phyloP scores from a whole-genome alignment of 768 basidiomycete genomes.

The Mycena rebaudengoi region DNA sequence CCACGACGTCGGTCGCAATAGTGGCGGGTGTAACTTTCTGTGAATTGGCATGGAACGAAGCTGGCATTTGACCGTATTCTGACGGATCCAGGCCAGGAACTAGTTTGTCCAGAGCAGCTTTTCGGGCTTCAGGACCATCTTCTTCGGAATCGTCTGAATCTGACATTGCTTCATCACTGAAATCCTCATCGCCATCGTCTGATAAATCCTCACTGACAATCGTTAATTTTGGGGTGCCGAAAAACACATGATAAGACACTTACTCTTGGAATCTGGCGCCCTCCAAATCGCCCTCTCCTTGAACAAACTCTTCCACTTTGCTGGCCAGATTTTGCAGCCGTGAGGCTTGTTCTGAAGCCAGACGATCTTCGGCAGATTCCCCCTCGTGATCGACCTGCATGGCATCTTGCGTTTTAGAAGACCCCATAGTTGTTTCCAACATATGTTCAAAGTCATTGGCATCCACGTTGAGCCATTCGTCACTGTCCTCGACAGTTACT shows the following conservation, averaged over 20 bases:
- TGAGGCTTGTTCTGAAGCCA: conserved; percentile 72
- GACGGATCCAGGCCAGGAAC: conserved; percentile 81
- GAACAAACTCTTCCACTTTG: conserved; percentile 90
- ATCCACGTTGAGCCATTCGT: conserved; percentile 89
- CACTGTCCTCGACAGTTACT: conserved; percentile 68
- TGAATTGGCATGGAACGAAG: conserved; percentile 73
- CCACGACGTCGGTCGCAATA: conserved; percentile 51
- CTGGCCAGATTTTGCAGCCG: conserved; percentile 79
- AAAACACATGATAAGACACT: conserved; percentile 37
- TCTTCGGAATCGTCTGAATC: conserved; percentile 54
- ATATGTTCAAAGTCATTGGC: conserved; percentile 78
- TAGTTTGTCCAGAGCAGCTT: conserved; percentile 78
- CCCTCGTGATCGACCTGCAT: conserved; percentile 60
- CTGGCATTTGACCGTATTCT: conserved; percentile 91
- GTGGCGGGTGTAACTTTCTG: conserved; percentile 66
- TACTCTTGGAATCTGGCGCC: conserved; percentile 94
- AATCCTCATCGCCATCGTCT: conserved; percentile 64
- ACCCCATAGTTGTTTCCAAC: conserved; percentile 57
- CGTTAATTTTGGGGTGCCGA: background rate
- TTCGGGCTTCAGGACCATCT: conserved; percentile 50
- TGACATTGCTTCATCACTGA: conserved; percentile 57
- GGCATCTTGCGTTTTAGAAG: conserved; percentile 32
- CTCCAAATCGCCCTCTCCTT: conserved; percentile 87
- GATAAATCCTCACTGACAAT: conserved; percentile 64
- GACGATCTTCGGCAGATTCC: conserved; percentile 53